Base-by-base conservation (phyloP, 176 grass and related monocot genomes). In the Elymus sibiricus region DNA sequence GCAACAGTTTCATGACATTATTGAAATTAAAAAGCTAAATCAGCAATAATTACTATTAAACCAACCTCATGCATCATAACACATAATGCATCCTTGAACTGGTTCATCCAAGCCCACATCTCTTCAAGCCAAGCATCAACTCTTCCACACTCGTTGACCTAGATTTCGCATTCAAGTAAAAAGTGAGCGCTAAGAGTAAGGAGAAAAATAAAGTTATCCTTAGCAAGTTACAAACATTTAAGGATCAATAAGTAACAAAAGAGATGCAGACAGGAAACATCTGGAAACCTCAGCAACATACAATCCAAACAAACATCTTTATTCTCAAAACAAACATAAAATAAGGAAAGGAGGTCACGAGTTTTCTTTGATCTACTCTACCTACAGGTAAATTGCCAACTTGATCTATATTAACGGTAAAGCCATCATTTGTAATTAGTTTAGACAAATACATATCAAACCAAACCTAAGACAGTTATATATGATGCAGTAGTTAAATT, bases 51-150 rank as follows among this genome's bases (percentile, higher is more conserved):
- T 42, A 73, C 14, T 47, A 65, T 51, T 32, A 61, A 62, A 80
- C 74, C 71, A 90, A 90, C 96, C 96, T 95, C 93, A 80, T 61
- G 70, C 35, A 94, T 66, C 59, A 98, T 78, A 87, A 76, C 81
- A 81, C 74, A 29, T 34, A 97, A 81, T 81, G 80, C 78, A 81
- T 94, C 97, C 91, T 99, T 98, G 64, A 98, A 94, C 68, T 92
- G 89, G 51, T 95, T 78, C 89, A 94, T 94, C 91, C 91, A 95
- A 77, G 81, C 78, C 96, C 96, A 98, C 58, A 91, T 84, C 66
- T 94, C 93, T 89, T 98, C 90, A 84, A 98, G 93, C 96, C 96
- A 98, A 86, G 78, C 75, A 32, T 98, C 91, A 87, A 98, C 82
- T 84, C 86, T 95, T 81, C 93, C 93, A 73, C 56, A 75, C 35